Evolutionary conservation across 139 green algal genomes (phyloP), one percentile per base, ranked within the genome.

Genomic region (Raphidocelis subcapitata): DNA sequence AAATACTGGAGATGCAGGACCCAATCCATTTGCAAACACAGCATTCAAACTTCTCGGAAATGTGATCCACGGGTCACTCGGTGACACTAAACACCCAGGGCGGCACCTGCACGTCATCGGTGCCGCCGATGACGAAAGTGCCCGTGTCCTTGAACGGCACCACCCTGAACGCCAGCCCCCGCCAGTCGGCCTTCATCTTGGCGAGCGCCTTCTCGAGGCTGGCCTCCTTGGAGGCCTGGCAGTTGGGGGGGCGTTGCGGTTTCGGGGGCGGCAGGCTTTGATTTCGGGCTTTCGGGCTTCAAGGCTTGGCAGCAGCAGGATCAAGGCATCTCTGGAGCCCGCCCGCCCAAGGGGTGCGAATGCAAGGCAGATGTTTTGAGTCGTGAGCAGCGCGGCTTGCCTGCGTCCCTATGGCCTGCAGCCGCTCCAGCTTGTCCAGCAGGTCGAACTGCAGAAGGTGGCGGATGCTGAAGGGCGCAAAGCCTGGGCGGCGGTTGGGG

Each of bases 131-230:
- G 62, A 97, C 85, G 79, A 80, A 96, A 5, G 91, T 94, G 49
- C 88, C 89, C 10, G 88, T 94, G 80, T 96, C 89, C 82, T 92
- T 92, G 79, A 89, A 92, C 49, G 88, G 82, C 8, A 91, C 76
- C 32, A 88, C 81, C 20, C 74, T 65, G 76, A 97, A 94, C 29
- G 86, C 85, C 28, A 94, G 59, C 46, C 85, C 88, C 37, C 85
- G 65, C 91, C 91, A 96, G 74, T 94, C 91, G 10, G 52, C 62
- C 23, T 81, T 56, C 91, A 95, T 95, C 80, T 93, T 93, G 31
- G 87, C 82, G 32, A 95, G 72, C 18, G 90, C 85, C 74, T 92
- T 90, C 72, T 94, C 85, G 31, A 96, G 85, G 57, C 79, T 83
- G 21, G 79, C 72, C 63, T 93, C 87, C 69, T 93, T 92, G 74